phyloP scores from a whole-genome alignment of 768 basidiomycete genomes.

The Lentinula boryana region DNA sequence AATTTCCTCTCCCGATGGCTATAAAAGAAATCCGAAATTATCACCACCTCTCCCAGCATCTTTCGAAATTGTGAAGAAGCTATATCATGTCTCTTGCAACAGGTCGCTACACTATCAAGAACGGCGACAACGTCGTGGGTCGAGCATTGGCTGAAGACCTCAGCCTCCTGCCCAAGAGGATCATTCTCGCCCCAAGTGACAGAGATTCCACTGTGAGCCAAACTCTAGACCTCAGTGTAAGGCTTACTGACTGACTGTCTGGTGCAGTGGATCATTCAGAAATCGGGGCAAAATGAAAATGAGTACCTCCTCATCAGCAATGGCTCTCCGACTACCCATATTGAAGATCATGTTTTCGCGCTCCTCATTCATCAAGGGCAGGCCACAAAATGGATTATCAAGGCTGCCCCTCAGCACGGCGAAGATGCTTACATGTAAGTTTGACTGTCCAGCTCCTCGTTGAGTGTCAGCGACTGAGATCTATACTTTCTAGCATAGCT shows the following conservation, averaged over 20 bases:
- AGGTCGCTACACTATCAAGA: not conserved
- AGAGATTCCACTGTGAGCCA: not conserved
- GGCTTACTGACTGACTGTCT: not conserved
- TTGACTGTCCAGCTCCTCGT: not conserved
- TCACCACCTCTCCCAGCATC: too few species aligned
- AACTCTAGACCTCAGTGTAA: too few species aligned
- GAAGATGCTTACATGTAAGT: not conserved
- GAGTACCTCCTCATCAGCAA: not conserved
- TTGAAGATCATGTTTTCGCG: not conserved
- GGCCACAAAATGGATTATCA: not conserved
- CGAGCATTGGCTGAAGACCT: not conserved
- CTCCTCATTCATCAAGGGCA: not conserved
- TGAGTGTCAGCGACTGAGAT: not conserved
- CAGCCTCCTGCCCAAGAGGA: not conserved
- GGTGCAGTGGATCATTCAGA: not conserved
- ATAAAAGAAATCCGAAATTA: not conserved
- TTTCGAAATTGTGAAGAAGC: too few species aligned
- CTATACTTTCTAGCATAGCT: not conserved
- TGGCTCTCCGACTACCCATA: not conserved
- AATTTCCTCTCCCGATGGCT: too few species aligned
- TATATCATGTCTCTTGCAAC: not conserved
- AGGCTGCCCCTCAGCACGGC: not conserved
- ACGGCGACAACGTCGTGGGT: not conserved
- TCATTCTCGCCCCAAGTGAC: not conserved
- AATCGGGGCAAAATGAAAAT: not conserved